Evolutionary conservation across 164 flowering plant genomes (phyloP).

Genomic region (Cinnamomum chago): DNA sequence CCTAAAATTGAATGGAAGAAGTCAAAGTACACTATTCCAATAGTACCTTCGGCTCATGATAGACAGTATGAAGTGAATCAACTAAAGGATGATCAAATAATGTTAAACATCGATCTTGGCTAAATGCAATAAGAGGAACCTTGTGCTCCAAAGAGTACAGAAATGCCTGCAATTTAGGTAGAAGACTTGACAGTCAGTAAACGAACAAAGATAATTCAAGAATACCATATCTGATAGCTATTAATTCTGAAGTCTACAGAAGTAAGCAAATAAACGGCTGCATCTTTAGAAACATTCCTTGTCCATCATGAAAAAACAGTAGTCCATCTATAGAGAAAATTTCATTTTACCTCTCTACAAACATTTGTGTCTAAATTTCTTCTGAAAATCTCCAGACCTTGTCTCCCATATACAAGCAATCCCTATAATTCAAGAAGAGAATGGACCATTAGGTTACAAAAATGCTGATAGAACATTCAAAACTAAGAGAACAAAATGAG

Average conservation of each 20-base stretch:
- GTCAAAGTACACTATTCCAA: neutral
- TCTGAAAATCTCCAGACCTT: conserved; percentile 79
- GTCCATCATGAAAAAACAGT: no score
- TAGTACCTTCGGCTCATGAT: conserved; percentile 85
- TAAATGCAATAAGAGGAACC: conserved; percentile 79
- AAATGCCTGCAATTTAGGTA: conserved; percentile 56
- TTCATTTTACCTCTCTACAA: conserved; percentile 69
- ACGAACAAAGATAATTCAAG: neutral
- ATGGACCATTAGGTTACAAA: conserved; percentile 2
- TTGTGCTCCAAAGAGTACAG: conserved; percentile 67
- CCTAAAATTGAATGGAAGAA: neutral
- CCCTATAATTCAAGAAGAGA: conserved; percentile 51
- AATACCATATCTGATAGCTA: no score
- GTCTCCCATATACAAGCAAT: conserved; percentile 86
- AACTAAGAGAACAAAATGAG: neutral
- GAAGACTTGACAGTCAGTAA: neutral
- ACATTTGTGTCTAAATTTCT: conserved; percentile 59
- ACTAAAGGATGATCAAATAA: conserved; percentile 76
- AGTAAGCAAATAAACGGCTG: no score
- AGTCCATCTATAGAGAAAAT: no score
- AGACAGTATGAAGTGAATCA: conserved; percentile 68
- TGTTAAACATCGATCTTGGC: conserved; percentile 75
- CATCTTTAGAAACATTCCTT: no score
- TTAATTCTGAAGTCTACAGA: no score
- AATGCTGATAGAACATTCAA: no score